Evolutionary conservation across 768 basidiomycete genomes (phyloP).

Genomic region (Tubosaeta sp.): DNA sequence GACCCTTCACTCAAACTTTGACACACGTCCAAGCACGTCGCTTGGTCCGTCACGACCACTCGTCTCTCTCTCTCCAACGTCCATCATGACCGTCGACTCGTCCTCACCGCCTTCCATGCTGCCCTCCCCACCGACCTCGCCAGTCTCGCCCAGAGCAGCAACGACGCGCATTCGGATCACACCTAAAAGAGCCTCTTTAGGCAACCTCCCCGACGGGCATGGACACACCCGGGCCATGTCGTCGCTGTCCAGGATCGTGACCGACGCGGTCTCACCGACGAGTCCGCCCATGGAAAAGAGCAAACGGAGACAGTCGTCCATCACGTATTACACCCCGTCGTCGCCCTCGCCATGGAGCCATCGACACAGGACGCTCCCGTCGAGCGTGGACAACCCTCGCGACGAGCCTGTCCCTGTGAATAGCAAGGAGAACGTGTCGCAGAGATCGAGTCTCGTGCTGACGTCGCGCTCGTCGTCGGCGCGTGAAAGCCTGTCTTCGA

Average conservation of each 20-base stretch:
- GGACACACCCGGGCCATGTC: constrained; percentile 7
- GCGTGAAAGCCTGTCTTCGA: constrained; percentile 16
- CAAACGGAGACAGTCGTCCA: constrained; percentile 27
- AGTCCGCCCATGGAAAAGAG: neutral
- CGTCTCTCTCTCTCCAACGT: neutral
- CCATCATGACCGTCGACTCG: neutral
- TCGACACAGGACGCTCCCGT: constrained; percentile 6
- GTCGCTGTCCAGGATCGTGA: neutral
- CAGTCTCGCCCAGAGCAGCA: constrained; percentile 6
- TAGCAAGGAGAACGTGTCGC: constrained; percentile 12
- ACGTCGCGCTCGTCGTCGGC: constrained; percentile 12
- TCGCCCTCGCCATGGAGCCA: constrained; percentile 25
- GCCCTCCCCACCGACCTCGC: constrained; percentile 22
- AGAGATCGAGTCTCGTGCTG: constrained; percentile 19
- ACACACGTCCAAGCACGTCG: neutral
- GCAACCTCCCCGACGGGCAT: neutral
- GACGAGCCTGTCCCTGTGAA: constrained; percentile 2
- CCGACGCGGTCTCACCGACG: neutral
- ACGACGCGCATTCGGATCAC: constrained; percentile 14
- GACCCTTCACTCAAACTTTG: neutral
- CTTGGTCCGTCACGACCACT: neutral
- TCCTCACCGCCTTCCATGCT: neutral
- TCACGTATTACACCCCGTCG: constrained; percentile 25
- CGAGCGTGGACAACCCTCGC: neutral
- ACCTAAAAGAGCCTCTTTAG: constrained; percentile 2